Base-by-base conservation (phyloP, 257 asterid genomes). In the Capsicum baccatum region DNA sequence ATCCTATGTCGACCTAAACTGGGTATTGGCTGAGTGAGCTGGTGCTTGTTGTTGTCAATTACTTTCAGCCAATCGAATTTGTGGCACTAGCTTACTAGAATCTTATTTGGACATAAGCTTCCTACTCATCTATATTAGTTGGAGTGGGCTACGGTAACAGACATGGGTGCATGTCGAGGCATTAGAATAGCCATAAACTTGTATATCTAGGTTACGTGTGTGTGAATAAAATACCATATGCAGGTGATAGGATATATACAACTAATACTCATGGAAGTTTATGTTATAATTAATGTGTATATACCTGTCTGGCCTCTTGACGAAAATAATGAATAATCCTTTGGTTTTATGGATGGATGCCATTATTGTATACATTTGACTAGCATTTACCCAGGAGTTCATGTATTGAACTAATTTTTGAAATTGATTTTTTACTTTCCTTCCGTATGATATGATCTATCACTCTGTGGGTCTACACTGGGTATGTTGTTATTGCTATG, bases 261-360 rank as follows among this genome's bases (percentile, higher is more conserved):
- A 59, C 10, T 71, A 21, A 71, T 71, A 47, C 47, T n/a, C 79
- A 73, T 73, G 80, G 17, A 73, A 73, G 10, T 47, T 71, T 71
- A 44, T 57, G 79, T 71, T 71, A 64, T 58, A 57, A 57, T 6
- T 15, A 11, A 37, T n/a, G n/a, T 44, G n/a, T 19, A 47, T 71
- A 71, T 47, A 73, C 47, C 42, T 73, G 19, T 73, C 42, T 47
- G 33, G 80, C 42, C 80, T 70, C 79, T 70, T 70, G 57, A 70
- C 10, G 14, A 47, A 26, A n/a, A 73, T 50, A 47, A 73, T 73
- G 59, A 47, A 6, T 39, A 47, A 47, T n/a, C 59, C n/a, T 47
- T n/a, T n/a, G 39, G 39, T 73, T 47, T 26, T 9, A 44, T 17
- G 79, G 59, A 13, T 8, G 42, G 59, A 73, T 21, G 47, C n/a